Percentiles rank a stretch among this genome's conserved stretches.
These are phyloP conservation scores for Jacaranda copaia DNA, from an alignment of 257 asterid genomes.

Conservation along the genomic window DNA sequence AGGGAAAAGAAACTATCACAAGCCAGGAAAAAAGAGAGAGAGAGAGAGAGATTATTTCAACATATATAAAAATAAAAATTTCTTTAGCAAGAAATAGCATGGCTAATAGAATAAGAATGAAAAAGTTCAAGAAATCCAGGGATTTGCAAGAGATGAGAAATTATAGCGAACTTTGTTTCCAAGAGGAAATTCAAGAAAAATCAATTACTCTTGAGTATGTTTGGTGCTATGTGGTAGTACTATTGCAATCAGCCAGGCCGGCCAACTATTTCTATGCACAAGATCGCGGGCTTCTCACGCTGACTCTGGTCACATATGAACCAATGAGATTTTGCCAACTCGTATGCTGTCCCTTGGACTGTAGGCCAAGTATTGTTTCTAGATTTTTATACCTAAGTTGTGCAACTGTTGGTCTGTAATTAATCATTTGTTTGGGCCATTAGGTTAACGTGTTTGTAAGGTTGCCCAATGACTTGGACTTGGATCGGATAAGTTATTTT, in stretches of 20 bases:
- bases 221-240: neutral
- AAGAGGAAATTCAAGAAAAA: neutral
- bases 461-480: too few species aligned
- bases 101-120: neutral
- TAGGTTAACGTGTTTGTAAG: too few species aligned
- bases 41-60: neutral
- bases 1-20: constrained; percentile 5
- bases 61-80: neutral
- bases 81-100: neutral
- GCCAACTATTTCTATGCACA: neutral
- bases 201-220: neutral
- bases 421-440: neutral
- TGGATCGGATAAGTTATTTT: too few species aligned
- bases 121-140: neutral
- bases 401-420: too few species aligned
- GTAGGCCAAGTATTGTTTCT: too few species aligned
- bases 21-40: constrained; percentile 21
- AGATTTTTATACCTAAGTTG: too few species aligned
- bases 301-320: neutral
- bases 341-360: too few species aligned
- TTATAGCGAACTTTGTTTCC: neutral
- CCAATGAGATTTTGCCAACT: constrained; percentile 27
- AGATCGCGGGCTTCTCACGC: constrained; percentile 30
- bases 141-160: neutral
- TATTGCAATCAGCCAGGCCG: neutral